Conservation (phyloP, 2,329 filamentous ascomycete genomes). For the Cytospora chrysosperma region DNA sequence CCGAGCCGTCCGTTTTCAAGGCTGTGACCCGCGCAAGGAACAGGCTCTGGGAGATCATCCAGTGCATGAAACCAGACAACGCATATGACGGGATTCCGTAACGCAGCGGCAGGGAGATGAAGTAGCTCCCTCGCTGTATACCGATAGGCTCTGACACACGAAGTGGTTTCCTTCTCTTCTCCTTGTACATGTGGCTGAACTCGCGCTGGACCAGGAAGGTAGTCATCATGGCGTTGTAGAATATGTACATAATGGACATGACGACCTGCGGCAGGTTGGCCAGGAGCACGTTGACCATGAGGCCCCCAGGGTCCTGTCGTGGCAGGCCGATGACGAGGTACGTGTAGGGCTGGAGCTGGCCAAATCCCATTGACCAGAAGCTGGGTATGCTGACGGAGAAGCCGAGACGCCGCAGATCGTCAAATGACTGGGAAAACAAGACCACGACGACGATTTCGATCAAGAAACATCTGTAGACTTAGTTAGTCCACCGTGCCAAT, state of each 20-base stretch:
- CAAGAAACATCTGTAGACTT: not conserved
- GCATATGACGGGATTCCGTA: slow-evolving; percentile 42
- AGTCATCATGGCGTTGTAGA: slow-evolving; percentile 45
- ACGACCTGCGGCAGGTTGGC: slow-evolving; percentile 49
- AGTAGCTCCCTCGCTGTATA: slow-evolving; percentile 43
- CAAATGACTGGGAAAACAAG: slow-evolving; percentile 21
- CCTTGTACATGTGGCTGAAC: slow-evolving; percentile 40
- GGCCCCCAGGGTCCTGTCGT: slow-evolving; percentile 30
- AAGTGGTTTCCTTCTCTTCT: slow-evolving; percentile 36
- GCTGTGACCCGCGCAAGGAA: slow-evolving; percentile 42
- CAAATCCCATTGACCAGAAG: slow-evolving; percentile 34
- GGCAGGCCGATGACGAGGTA: slow-evolving; percentile 31
- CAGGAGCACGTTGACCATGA: slow-evolving; percentile 38
- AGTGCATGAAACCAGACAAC: slow-evolving; percentile 42
- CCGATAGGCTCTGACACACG: slow-evolving; percentile 42
- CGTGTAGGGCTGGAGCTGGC: slow-evolving; percentile 30
- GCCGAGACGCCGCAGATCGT: slow-evolving; percentile 23
- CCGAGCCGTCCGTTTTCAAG: slow-evolving; percentile 26
- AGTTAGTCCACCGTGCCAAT: not conserved
- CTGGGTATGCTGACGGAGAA: slow-evolving; percentile 26
- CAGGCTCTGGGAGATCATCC: slow-evolving; percentile 47
- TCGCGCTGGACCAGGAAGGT: slow-evolving; percentile 46
- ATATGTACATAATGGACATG: slow-evolving; percentile 45
- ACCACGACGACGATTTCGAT: slow-evolving; percentile 1
- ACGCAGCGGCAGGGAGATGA: slow-evolving; percentile 44